Evolutionary conservation across 805 yeast genomes (phyloP).

Genomic region (Cyberlindnera japonica): DNA sequence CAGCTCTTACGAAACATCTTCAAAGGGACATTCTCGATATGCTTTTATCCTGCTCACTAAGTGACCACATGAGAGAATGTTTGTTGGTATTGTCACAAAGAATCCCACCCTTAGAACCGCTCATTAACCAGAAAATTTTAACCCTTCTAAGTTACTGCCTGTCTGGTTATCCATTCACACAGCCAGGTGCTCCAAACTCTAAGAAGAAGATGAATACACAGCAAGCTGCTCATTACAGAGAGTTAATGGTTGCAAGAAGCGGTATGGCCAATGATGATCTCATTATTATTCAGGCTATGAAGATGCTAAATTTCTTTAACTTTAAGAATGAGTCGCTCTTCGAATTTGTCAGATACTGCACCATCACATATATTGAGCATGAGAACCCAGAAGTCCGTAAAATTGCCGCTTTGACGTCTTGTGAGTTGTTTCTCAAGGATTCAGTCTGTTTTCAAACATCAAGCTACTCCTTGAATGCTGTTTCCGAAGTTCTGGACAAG

Average conservation of each 20-base stretch:
- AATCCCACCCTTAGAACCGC: constrained; percentile 75
- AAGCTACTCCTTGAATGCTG: constrained; percentile 74
- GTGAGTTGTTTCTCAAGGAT: constrained; percentile 70
- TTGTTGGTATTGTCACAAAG: constrained; percentile 61
- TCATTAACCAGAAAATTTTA: constrained; percentile 67
- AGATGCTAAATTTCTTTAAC: constrained; percentile 69
- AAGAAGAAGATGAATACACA: constrained; percentile 50
- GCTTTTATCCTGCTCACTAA: constrained; percentile 77
- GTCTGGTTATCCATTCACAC: constrained; percentile 75
- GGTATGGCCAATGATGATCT: constrained; percentile 48
- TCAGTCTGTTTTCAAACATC: constrained; percentile 84
- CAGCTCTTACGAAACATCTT: constrained; percentile 85
- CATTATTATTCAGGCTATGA: constrained; percentile 71
- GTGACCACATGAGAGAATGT: constrained; percentile 78
- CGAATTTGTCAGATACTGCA: constrained; percentile 84
- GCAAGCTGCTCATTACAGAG: constrained; percentile 76
- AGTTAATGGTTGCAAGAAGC: constrained; percentile 66
- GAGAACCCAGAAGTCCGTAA: constrained; percentile 75
- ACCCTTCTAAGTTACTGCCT: constrained; percentile 69
- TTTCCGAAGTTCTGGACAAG: constrained; percentile 79
- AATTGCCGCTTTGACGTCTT: constrained; percentile 80
- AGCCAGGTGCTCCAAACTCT: constrained; percentile 78
- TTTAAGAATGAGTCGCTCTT: constrained; percentile 74
- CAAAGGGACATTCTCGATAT: constrained; percentile 77
- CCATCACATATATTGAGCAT: constrained; percentile 80